These are phyloP conservation scores for Epichloe bromicola DNA, from an alignment of 2,329 filamentous ascomycete genomes.

Conservation along the genomic window DNA sequence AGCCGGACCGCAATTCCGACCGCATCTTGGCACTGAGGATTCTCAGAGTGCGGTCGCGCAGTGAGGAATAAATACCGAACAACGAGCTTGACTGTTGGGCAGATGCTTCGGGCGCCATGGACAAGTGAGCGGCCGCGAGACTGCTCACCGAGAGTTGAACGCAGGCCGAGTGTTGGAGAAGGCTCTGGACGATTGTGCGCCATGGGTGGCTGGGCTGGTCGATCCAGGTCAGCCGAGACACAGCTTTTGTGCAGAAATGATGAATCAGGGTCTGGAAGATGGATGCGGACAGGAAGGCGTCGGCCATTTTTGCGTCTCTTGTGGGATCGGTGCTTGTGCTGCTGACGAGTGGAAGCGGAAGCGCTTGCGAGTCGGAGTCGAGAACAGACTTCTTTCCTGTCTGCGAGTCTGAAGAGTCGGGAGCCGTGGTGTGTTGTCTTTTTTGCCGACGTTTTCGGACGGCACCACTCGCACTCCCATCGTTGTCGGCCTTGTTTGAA, in stretches of 20 bases:
- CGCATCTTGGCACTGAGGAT: constrained; percentile 4
- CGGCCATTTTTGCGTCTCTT: background rate
- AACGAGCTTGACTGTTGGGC: background rate
- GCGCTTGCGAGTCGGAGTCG: background rate
- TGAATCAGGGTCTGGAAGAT: constrained; percentile 8
- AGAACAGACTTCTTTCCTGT: background rate
- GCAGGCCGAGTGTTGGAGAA: constrained; percentile 8
- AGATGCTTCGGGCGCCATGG: constrained; percentile 2
- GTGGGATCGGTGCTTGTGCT: background rate
- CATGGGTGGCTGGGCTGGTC: constrained; percentile 10
- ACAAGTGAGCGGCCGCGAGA: constrained; percentile 6
- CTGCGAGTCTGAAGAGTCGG: background rate
- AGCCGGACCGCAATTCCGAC: background rate
- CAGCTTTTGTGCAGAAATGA: constrained; percentile 10
- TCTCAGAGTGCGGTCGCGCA: constrained; percentile 3
- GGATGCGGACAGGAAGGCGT: background rate
- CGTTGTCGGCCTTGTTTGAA: background rate
- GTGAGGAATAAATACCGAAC: background rate
- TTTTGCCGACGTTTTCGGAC: background rate
- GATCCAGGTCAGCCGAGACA: constrained; percentile 11
- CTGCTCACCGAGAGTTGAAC: constrained; percentile 7
- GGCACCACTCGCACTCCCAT: background rate
- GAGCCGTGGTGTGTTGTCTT: background rate
- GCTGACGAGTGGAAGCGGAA: background rate
- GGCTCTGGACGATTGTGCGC: constrained; percentile 7